Evolutionary conservation across 345 rosid species (phyloP).

Genomic region (Euphorbia pulcherrima): DNA sequence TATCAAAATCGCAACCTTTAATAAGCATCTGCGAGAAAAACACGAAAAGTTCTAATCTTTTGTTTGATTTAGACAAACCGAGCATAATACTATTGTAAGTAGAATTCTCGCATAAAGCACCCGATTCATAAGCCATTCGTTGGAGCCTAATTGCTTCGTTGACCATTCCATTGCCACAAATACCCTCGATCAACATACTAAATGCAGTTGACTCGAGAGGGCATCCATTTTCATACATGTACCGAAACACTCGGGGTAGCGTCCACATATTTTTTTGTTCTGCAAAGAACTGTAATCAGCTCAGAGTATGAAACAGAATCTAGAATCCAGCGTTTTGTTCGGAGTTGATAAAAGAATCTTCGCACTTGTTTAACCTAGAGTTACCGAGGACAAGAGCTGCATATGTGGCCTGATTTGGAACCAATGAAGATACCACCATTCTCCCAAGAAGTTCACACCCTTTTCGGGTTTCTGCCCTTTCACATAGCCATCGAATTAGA

Average conservation of each 20-base stretch:
- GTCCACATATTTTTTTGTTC: conserved; percentile 26
- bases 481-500: conserved; percentile 46
- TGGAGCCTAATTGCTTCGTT: conserved; percentile 38
- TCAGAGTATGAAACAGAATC: conserved; percentile 40
- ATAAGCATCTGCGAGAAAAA: conserved; percentile 41
- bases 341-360: conserved; percentile 29
- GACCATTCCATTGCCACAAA: conserved; percentile 36
- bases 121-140: conserved; percentile 30
- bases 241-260: conserved; percentile 38
- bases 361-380: conserved; percentile 31
- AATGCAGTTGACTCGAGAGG: conserved; percentile 33
- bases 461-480: conserved; percentile 29
- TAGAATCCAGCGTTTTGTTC: conserved; percentile 32
- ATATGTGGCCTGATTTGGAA: conserved; percentile 39
- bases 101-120: conserved; percentile 26
- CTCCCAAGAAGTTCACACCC: conserved; percentile 44
- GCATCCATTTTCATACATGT: conserved; percentile 40
- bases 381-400: conserved; percentile 46
- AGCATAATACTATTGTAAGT: conserved; percentile 34
- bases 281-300: conserved; percentile 44
- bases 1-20: conserved; percentile 31
- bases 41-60: conserved; percentile 19
- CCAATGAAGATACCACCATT: conserved; percentile 35
- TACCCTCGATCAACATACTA: conserved; percentile 26
- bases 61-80: conserved; percentile 29